Evolutionary conservation across 2,329 filamentous ascomycete species (phyloP), one percentile per base, ranked within the genome.

Genomic region (Diaporthe sp.): DNA sequence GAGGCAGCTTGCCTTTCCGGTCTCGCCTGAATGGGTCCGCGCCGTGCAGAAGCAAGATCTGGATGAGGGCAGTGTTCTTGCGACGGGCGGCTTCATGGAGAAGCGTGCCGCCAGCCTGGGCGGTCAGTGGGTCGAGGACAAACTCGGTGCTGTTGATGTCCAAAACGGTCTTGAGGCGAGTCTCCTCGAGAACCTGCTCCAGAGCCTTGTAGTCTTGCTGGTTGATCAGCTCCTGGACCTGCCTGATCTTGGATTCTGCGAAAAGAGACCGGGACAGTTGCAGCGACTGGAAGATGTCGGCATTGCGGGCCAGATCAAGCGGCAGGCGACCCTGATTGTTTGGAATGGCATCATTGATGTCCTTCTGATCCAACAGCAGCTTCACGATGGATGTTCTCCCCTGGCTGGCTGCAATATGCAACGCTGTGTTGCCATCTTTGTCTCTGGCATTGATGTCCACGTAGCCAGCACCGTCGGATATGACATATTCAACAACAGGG

Each of bases 11-110:
- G 67, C 97, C 97, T 85, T 95, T 98, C 80, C 95, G 94, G 84
- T 99, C 97, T 76, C 97, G 92, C 74, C 95, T 93, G 86, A 99
- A 99, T 0, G 97, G 97, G 84, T 99, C 97, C 15, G 96, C 97
- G 15, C 97, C 97, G 81, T 98, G 97, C 71, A 98, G 92, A 51
- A 99, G 88, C 17, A 99, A 89, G 25, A 98, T 90, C 82, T 98
- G 94, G 75, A 98, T 98, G 31, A 99, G 90, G 79, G 94, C 93
- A 34, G 92, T 92, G 81, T 99, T 96, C 85, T 91, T 95, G 83
- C 94, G 95, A 79, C 95, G 92, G 9, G 97, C 96, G 0, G 96
- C 97, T 83, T 99, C 96, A 82, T 99, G 97, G 44, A 99, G 88
- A 12, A 99, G 86, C 1, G 95, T 98, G 15, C 97, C 97, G n/a